These are phyloP conservation scores for Dothideomycetidae sp. DNA, from an alignment of 2,329 filamentous ascomycete species.

Conservation along the genomic window DNA sequence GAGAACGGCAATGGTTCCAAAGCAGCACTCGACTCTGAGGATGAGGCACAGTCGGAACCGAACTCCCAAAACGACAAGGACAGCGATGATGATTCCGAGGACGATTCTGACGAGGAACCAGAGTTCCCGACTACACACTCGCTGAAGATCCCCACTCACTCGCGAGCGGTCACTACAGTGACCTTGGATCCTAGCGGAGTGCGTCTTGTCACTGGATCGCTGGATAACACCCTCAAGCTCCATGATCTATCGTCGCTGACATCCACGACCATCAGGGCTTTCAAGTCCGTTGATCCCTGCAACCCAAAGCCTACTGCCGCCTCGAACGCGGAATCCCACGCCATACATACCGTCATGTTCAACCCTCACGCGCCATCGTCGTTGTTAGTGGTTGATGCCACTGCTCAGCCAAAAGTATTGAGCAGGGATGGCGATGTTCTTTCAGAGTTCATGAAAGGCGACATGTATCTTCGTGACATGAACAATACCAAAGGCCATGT, in stretches of 20 bases:
- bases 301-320: constrained; percentile 51
- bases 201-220: constrained; percentile 76
- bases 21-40: constrained; percentile 21
- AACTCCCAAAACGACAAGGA: constrained; percentile 33
- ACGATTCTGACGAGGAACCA: constrained; percentile 72
- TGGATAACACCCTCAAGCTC: constrained; percentile 80
- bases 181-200: constrained; percentile 75
- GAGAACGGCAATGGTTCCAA: too few relatives aligned
- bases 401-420: constrained; percentile 79
- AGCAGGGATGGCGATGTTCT: constrained; percentile 75
- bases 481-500: constrained; percentile 95
- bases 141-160: constrained; percentile 82
- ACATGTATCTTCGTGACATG: constrained; percentile 97
- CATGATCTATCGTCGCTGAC: constrained; percentile 96
- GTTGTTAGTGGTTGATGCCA: constrained; percentile 76
- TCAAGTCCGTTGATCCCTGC: constrained; percentile 81
- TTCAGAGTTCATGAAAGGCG: constrained; percentile 86
- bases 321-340: constrained; percentile 65
- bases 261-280: constrained; percentile 81
- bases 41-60: constrained; percentile 35
- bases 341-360: constrained; percentile 76
- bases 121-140: constrained; percentile 90
- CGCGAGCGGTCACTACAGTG: constrained; percentile 69
- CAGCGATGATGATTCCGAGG: constrained; percentile 42
- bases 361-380: constrained; percentile 66